Percentiles rank a stretch among this genome's conserved stretches.
Evolutionary conservation across 768 basidiomycete species (phyloP).

Genomic region (Clitopilus passeckerianus): DNA sequence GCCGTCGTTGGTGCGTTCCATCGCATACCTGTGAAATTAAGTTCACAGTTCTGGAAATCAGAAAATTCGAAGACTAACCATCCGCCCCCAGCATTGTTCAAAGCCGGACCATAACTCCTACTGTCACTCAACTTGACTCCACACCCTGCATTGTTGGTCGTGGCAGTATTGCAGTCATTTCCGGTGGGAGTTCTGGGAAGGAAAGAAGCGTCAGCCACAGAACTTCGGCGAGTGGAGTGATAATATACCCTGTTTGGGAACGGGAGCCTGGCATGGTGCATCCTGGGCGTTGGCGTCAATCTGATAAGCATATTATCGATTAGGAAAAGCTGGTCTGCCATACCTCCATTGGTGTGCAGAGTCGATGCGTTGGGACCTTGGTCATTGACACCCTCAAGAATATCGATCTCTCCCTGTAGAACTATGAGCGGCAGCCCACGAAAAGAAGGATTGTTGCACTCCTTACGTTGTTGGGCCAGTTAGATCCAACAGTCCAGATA

Average conservation of each 20-base stretch:
- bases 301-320: background rate
- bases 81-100: constrained; percentile 59
- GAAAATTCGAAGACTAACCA: constrained; percentile 32
- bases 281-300: constrained; percentile 19
- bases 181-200: constrained; percentile 25
- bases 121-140: constrained; percentile 38
- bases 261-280: constrained; percentile 50
- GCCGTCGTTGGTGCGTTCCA: constrained; percentile 50
- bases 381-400: constrained; percentile 57
- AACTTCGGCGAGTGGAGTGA: background rate
- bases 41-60: background rate
- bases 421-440: background rate
- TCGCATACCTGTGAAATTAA: constrained; percentile 42
- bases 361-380: constrained; percentile 45
- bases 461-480: constrained; percentile 43
- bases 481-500: constrained; percentile 46
- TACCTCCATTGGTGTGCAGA: constrained; percentile 51
- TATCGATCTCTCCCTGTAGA: constrained; percentile 45
- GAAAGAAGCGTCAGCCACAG: background rate
- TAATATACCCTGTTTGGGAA: constrained; percentile 38
- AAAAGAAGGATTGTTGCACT: background rate
- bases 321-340: background rate
- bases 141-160: constrained; percentile 50
- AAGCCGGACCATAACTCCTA: constrained; percentile 50
- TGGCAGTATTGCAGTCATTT: constrained; percentile 45